Base-by-base conservation (phyloP, 257 asterid genomes). In the Nicotiana paniculata region DNA sequence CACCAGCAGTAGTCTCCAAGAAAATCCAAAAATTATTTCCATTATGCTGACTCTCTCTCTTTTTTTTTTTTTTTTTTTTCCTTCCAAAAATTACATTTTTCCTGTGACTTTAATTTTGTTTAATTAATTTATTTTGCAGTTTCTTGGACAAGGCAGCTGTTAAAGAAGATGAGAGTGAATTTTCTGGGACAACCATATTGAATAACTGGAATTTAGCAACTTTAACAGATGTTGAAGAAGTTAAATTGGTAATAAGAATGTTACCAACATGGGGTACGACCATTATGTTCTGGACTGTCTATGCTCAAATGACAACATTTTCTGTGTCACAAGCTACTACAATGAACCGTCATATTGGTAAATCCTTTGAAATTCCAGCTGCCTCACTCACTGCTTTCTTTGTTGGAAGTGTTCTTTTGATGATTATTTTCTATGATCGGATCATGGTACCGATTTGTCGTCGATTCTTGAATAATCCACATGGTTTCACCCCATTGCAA, bases 231-330 rank as follows among this genome's bases (percentile, higher is more conserved):
- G 97, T 95, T 0, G 99, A 95, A 84, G 98, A 95, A 86, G 98
- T 93, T 1, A 95, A 95, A 80, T 37, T 91, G 13, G 91, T 95
- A 62, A 86, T 92, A 1, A 76, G 97, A 75, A 92, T 95, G 97
- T 55, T 95, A 35, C 98, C 99, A 6, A 90, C 91, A 55, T 95
- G 98, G 99, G 97, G 94, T 80, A 95, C 98, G 1, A 91, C 97
- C 0, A 86, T 95, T 0, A 86, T 93, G 91, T 93, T 93, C 43
- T 95, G 99, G 99, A 90, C 95, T 0, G 87, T 92, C 16, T 91
- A 91, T 51, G 99, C 99, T 33, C 99, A 95, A 82, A 93, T 93
- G 98, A 89, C 93, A 18, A 95, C 99, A 21, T 92, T 93, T 82
- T 92, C 97, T 0, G 99, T 93, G 18, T 88, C 96, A 39, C 99